Base-by-base conservation (phyloP, 139 green algal genomes). In the Chlorella ohadii region DNA sequence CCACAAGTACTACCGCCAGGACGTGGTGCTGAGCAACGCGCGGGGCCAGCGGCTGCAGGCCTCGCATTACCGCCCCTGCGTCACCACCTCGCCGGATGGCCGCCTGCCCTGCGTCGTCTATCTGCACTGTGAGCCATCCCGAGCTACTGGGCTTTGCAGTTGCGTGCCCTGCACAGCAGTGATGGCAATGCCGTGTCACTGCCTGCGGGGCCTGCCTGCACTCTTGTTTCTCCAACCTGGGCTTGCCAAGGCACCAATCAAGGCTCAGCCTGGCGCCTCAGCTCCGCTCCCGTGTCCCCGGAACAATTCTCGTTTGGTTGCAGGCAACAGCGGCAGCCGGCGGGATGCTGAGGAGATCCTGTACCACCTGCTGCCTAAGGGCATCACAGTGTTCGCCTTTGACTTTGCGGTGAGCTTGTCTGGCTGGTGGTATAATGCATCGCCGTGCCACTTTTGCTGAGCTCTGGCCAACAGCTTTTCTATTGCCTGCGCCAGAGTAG, bases 291-390 rank as follows among this genome's bases (percentile, higher is more conserved):
- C n/a, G n/a, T n/a, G n/a, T n/a, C n/a, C n/a, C n/a, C n/a, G n/a
- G n/a, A n/a, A 1, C 22, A 31, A 12, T 66, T 22, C 59, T 1
- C 20, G 22, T 4, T 25, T 33, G 9, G 3, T 17, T 44, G 74
- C 74, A 80, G 74, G 74, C 87, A 98, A 98, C 89, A 96, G 91
- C 81, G 96, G 96, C 81, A 95, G 89, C 85, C 75, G 94, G 56
- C 84, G 94, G 0, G 95, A 97, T 78, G 91, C 93, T 0, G 94
- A 97, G 78, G 95, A 98, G 82, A 93, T 95, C 1, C 72, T 98
- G n/a, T 87, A 81, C 38, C 72, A 92, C 61, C 83, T 98, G 44
- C 87, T 98, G 33, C 94, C 95, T 0, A 82, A 91, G 11, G 91
- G 92, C 19, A 89, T 97, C 27, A 92, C 91, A 19, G 94, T 98